Evolutionary conservation across 345 rosid genomes (phyloP).

Genomic region (Pelargonium nanum): DNA sequence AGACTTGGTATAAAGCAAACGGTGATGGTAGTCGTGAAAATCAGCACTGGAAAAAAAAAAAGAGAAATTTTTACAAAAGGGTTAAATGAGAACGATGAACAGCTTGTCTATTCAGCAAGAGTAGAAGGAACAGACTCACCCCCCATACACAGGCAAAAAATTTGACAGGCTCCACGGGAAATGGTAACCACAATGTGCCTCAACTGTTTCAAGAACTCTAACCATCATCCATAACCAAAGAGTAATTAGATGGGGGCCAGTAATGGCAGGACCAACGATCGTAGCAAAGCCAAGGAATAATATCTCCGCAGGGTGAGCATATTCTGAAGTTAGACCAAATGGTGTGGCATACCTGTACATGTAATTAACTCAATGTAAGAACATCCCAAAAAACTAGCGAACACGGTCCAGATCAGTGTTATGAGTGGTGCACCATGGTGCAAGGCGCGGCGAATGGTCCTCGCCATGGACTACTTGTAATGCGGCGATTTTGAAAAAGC

Average conservation of each 20-base stretch:
- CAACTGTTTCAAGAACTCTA: conserved; percentile 92
- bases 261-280: conserved; percentile 84
- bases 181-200: conserved; percentile 98
- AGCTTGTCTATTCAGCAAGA: background rate
- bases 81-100: conserved; percentile 1
- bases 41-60: conserved; percentile 49
- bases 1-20: conserved; percentile 86
- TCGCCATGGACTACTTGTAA: no score
- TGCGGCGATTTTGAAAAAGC: no score
- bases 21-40: conserved; percentile 97
- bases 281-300: conserved; percentile 93
- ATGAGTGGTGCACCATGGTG: no score
- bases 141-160: conserved; percentile 83
- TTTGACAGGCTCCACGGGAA: conserved; percentile 97
- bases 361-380: background rate
- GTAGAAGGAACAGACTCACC: conserved; percentile 37
- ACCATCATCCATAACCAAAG: conserved; percentile 93
- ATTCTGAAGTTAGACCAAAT: conserved; percentile 91
- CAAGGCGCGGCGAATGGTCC: no score
- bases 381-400: background rate
- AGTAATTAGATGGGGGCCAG: conserved; percentile 89
- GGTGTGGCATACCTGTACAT: conserved; percentile 88
- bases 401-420: no score
- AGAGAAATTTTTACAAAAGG: conserved; percentile 6
- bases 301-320: conserved; percentile 96